Base-by-base conservation (phyloP, 768 basidiomycete genomes). In the Tricholoma hemisulphureum region DNA sequence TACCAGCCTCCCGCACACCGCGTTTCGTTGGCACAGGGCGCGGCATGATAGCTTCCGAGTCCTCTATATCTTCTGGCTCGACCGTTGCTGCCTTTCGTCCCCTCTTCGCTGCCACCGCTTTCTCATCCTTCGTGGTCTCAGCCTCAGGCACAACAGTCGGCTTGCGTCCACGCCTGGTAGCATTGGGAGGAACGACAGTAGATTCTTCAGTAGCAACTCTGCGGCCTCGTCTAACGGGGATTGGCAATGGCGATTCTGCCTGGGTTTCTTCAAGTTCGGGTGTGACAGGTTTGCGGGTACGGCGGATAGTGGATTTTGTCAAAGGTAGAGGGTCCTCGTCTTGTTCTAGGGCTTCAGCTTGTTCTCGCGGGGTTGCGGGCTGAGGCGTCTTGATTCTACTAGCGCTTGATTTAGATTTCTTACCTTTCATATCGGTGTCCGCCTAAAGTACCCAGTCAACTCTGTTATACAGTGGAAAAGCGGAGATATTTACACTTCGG, bases 241-340 rank as follows among this genome's bases (percentile, higher is more conserved):
- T 56, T 31, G 58, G 52, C 6, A 32, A 8, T 20, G 51, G 6
- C 8, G 52, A 31, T 41, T 45, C 37, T 6, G 34, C 43, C 39
- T 53, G 50, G 37, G n/a, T 59, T 43, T 57, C 56, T 14, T 32
- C 32, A 32, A 14, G 32, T 32, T 32, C 32, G 32, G 5, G 9
- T 32, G 32, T 32, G 32, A n/a, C 65, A 2, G 60, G 58, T 54
- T 71, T 70, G 8, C 69, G 70, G 4, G 61, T 63, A 18, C 69
- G 63, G 23, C 71, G 68, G 2, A 64, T 55, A 6, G 64, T 57
- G 8, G 64, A 54, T 18, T 59, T 63, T 14, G 59, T 18, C 16
- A 28, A 10, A n/a, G 26, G 26, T 13, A n/a, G 3, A 29, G 46
- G 46, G 4, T 18, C 46, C 18, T 8, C 16, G n/a, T 49, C 28